Evolutionary conservation across 495 filamentous ascomycete genomes (phyloP).

Genomic region (Platismatia glauca): DNA sequence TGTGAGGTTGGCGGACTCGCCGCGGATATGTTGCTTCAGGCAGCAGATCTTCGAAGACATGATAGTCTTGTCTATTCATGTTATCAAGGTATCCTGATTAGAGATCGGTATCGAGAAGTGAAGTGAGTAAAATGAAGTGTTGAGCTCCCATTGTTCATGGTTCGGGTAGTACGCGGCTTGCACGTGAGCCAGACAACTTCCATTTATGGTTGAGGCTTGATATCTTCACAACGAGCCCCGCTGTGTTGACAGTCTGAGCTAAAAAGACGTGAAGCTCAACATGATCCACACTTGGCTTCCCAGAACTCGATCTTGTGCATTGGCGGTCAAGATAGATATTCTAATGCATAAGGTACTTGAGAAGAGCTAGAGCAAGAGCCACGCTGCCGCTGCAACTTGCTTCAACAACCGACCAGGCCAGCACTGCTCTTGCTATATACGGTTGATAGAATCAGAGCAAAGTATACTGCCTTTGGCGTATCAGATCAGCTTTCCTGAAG

Average conservation of each 20-base stretch:
- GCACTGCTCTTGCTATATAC: neutral
- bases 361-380: neutral
- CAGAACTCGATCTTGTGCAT: too few species aligned
- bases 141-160: neutral
- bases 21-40: constrained; percentile 4
- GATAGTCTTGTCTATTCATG: neutral
- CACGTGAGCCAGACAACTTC: too few species aligned
- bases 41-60: neutral
- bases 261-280: too few species aligned
- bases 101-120: neutral
- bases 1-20: neutral
- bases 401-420: neutral
- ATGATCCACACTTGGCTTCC: too few species aligned
- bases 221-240: too few species aligned
- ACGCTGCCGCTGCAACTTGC: neutral
- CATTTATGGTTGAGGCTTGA: too few species aligned
- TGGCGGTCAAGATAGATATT: neutral
- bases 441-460: neutral
- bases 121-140: neutral
- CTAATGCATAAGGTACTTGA: neutral
- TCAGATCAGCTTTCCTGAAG: neutral
- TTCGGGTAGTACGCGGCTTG: neutral
- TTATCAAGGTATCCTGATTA: neutral
- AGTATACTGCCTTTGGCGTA: neutral
- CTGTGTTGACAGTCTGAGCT: too few species aligned